These are phyloP conservation scores for Zygosaccharomyces siamensis DNA, from an alignment of 805 yeast species.

Conservation along the genomic window DNA sequence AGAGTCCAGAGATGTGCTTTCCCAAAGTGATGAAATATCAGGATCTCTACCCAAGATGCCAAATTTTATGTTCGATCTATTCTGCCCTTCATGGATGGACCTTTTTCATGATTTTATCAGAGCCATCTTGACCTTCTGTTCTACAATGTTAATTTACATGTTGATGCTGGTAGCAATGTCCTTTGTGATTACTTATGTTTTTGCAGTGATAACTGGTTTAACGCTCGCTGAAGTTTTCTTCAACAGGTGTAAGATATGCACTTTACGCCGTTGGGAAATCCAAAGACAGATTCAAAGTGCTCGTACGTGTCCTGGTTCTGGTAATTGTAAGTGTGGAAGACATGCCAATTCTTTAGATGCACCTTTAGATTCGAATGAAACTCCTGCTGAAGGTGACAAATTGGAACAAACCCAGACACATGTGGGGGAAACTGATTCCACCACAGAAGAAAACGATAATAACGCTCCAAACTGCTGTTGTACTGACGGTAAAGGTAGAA, in stretches of 20 bases:
- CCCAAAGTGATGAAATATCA: slow-evolving; percentile 5
- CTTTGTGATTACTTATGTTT: slow-evolving; percentile 59
- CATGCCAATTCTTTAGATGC: slow-evolving; percentile 12
- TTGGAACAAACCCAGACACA: background rate
- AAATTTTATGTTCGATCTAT: slow-evolving; percentile 27
- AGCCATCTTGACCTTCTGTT: slow-evolving; percentile 49
- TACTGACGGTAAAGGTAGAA: background rate
- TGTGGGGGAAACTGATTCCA: background rate
- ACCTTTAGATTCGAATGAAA: background rate
- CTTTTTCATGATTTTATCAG: slow-evolving; percentile 48
- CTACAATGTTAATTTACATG: slow-evolving; percentile 64
- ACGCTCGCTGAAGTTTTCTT: slow-evolving; percentile 67
- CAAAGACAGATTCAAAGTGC: slow-evolving; percentile 27
- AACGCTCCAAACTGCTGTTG: slow-evolving; percentile 10
- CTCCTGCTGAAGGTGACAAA: background rate
- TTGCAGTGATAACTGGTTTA: slow-evolving; percentile 66
- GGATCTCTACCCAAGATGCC: slow-evolving; percentile 29
- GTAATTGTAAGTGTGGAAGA: slow-evolving; percentile 29
- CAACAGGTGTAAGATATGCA: slow-evolving; percentile 43
- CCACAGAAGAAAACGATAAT: slow-evolving; percentile 4
- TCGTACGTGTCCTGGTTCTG: slow-evolving; percentile 29
- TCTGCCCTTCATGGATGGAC: slow-evolving; percentile 28
- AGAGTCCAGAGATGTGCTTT: background rate
- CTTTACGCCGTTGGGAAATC: slow-evolving; percentile 33
- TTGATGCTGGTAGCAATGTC: slow-evolving; percentile 79